Conservation (phyloP, 495 filamentous ascomycete genomes). For the Talaromyces stipitatus region DNA sequence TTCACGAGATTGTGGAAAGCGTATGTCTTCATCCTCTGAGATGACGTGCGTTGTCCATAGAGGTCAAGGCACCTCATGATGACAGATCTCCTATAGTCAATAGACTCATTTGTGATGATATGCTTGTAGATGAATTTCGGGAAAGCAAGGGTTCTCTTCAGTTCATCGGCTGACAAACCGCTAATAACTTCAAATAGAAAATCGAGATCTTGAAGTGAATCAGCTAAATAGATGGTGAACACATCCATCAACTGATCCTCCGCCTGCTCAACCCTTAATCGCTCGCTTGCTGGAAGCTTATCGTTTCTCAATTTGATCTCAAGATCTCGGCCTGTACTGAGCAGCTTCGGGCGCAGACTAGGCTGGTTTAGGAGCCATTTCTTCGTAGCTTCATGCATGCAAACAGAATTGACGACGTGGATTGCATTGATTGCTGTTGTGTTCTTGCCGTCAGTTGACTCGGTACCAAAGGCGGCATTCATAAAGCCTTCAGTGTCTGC, state of each 20-base stretch:
- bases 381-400: conserved; percentile 39
- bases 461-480: conserved; percentile 52
- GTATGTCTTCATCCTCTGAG: conserved; percentile 88
- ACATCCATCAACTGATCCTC: conserved; percentile 83
- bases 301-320: conserved; percentile 63
- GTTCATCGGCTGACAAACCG: conserved; percentile 70
- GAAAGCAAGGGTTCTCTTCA: conserved; percentile 68
- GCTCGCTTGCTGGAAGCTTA: conserved; percentile 58
- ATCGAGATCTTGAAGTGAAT: conserved; percentile 73
- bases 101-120: conserved; percentile 76
- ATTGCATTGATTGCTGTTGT: conserved; percentile 81
- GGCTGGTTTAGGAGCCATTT: conserved; percentile 74
- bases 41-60: conserved; percentile 67
- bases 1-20: conserved; percentile 89
- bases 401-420: conserved; percentile 72
- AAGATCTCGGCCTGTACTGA: conserved; percentile 63
- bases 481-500: conserved; percentile 64
- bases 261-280: conserved; percentile 82
- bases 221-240: conserved; percentile 67
- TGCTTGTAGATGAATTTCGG: conserved; percentile 76
- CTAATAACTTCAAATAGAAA: conserved; percentile 84
- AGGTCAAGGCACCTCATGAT: conserved; percentile 82
- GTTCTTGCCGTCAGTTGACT: conserved; percentile 53
- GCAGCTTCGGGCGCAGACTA: conserved; percentile 59
- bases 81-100: conserved; percentile 80